Conservation (phyloP, 208 protist species). For the Zelonia costaricensis region DNA sequence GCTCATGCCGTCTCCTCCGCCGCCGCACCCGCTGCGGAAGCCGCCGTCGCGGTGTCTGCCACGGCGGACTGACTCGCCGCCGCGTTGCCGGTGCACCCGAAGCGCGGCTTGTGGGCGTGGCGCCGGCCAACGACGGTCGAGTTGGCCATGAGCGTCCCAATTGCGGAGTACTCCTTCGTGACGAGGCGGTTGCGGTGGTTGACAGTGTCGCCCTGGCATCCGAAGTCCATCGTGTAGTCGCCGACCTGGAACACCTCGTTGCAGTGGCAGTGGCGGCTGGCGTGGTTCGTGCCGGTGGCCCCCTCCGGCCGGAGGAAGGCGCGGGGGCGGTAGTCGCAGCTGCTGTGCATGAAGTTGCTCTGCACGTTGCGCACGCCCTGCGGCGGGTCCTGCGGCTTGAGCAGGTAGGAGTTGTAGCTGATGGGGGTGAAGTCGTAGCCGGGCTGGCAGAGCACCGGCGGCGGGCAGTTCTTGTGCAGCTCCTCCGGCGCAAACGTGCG, state of each 20-base stretch:
- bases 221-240: conserved; percentile 87
- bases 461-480: conserved; percentile 77
- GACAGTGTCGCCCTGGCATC: conserved; percentile 41
- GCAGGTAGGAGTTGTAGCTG: conserved; percentile 73
- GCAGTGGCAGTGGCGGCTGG: conserved; percentile 85
- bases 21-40: conserved; percentile 8
- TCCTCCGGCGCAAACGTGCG: conserved; percentile 76
- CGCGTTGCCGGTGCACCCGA: conserved; percentile 33
- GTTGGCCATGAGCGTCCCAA: conserved; percentile 60
- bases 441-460: conserved; percentile 72
- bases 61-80: neutral
- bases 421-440: conserved; percentile 89
- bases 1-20: conserved; percentile 1
- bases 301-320: conserved; percentile 61
- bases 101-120: conserved; percentile 56
- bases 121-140: conserved; percentile 71
- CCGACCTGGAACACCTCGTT: conserved; percentile 86
- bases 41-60: conserved; percentile 11
- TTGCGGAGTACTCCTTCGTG: conserved; percentile 53
- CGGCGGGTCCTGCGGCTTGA: conserved; percentile 58
- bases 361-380: conserved; percentile 65
- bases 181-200: conserved; percentile 73
- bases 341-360: conserved; percentile 76
- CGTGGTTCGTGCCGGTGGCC: conserved; percentile 27
- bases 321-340: conserved; percentile 74